Evolutionary conservation across 257 asterid species (phyloP).

Genomic region (Catharanthus roseus): DNA sequence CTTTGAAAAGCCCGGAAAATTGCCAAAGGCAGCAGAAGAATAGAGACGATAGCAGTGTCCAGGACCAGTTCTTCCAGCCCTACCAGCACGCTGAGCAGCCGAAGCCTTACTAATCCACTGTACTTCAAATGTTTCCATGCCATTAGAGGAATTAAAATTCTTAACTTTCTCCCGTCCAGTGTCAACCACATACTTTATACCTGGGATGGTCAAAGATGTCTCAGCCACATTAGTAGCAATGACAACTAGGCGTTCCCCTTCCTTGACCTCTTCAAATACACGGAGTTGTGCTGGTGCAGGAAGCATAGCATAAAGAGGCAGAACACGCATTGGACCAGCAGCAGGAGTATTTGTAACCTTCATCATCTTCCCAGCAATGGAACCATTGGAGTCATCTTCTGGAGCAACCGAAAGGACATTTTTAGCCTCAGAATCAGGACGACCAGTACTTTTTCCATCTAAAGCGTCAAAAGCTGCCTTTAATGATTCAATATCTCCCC

Average conservation of each 20-base stretch:
- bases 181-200: constrained; percentile 87
- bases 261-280: constrained; percentile 69
- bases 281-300: constrained; percentile 91
- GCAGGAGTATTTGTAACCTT: constrained; percentile 25
- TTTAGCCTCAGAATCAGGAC: constrained; percentile 23
- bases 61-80: constrained; percentile 97
- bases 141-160: constrained; percentile 66
- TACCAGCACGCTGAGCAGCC: constrained; percentile 91
- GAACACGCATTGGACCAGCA: constrained; percentile 50
- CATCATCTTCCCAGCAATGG: constrained; percentile 19
- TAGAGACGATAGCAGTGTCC: constrained; percentile 96
- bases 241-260: constrained; percentile 80
- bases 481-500: constrained; percentile 47
- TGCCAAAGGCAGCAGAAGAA: constrained; percentile 77
- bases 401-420: constrained; percentile 21
- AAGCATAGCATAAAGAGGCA: constrained; percentile 97
- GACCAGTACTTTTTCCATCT: constrained; percentile 33
- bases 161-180: constrained; percentile 91
- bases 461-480: constrained; percentile 78
- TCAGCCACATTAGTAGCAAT: constrained; percentile 98
- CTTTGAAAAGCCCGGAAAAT: constrained; percentile 61
- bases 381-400: constrained; percentile 28
- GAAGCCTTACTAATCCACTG: constrained; percentile 99
- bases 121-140: constrained; percentile 77
- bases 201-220: constrained; percentile 95